Percentiles rank a stretch among this genome's conserved stretches.
These are phyloP conservation scores for Claviceps lovelessii DNA, from an alignment of 2,329 filamentous ascomycete genomes.

Conservation along the genomic window DNA sequence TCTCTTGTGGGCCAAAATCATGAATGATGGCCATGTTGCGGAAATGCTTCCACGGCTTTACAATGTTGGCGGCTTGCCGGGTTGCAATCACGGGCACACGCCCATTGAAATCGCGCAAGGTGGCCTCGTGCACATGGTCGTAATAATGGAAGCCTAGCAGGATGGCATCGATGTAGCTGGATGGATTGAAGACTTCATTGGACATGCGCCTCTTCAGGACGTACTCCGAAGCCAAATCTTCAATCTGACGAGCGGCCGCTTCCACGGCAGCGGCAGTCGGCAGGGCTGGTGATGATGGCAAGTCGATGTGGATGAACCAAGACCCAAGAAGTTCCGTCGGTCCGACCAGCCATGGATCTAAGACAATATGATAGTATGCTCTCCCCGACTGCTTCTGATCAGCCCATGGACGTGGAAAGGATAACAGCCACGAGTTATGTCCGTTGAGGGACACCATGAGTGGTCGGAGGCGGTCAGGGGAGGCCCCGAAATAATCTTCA, in stretches of 20 bases:
- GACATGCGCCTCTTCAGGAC: slow-evolving; percentile 6
- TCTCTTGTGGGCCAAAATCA: background rate
- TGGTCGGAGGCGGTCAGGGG: slow-evolving; percentile 10
- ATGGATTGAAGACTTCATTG: slow-evolving; percentile 7
- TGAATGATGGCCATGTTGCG: slow-evolving; percentile 3
- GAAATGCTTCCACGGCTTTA: slow-evolving; percentile 7
- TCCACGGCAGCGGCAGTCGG: slow-evolving; percentile 5
- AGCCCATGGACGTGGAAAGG: slow-evolving; percentile 15
- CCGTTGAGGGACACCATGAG: slow-evolving; percentile 20
- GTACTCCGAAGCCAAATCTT: slow-evolving; percentile 5
- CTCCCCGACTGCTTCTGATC: slow-evolving; percentile 10
- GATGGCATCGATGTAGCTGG: slow-evolving; percentile 6
- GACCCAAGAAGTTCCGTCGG: slow-evolving; percentile 7
- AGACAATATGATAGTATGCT: slow-evolving; percentile 18
- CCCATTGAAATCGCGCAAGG: slow-evolving; percentile 3
- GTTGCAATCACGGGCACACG: slow-evolving; percentile 6
- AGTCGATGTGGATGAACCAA: slow-evolving; percentile 13
- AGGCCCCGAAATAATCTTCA: slow-evolving; percentile 6
- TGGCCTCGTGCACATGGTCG: slow-evolving; percentile 6
- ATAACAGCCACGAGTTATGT: slow-evolving; percentile 21
- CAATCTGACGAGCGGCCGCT: slow-evolving; percentile 5
- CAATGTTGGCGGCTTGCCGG: slow-evolving; percentile 5
- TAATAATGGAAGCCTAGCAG: slow-evolving; percentile 5
- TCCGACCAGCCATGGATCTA: slow-evolving; percentile 21
- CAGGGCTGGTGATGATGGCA: slow-evolving; percentile 5